A percentile compares a stretch with the other conserved stretches of the same genome.
These are phyloP conservation scores for Chenopodium formosanum DNA, from an alignment of 148 eudicot species.

Conservation along the genomic window DNA sequence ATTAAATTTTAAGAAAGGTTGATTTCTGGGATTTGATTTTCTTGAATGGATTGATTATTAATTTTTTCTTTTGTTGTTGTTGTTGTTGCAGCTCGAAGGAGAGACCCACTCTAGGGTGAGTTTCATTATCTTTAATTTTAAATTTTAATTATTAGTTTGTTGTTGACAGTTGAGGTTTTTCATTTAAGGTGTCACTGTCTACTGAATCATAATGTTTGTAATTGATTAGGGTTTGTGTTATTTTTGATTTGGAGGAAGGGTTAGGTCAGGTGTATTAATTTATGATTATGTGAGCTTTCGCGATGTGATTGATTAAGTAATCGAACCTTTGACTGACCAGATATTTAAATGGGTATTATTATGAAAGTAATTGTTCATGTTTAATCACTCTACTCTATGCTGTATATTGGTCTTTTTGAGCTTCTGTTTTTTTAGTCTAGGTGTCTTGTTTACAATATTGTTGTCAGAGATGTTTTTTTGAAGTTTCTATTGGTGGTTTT, in stretches of 20 bases:
- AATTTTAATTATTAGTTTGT: not conserved
- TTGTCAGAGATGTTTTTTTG: not conserved
- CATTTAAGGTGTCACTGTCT: not conserved
- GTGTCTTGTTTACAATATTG: not conserved
- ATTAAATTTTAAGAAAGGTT: not conserved
- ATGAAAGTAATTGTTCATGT: no score
- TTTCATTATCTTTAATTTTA: not conserved
- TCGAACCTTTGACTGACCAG: not conserved
- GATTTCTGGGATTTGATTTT: not conserved
- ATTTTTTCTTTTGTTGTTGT: constrained; percentile 16
- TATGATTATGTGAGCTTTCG: not conserved
- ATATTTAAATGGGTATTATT: no score
- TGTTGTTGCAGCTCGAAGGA: constrained; percentile 84
- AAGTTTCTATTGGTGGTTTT: not conserved
- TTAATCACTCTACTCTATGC: no score
- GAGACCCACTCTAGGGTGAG: constrained; percentile 95
- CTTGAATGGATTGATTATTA: not conserved
- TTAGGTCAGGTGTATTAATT: not conserved
- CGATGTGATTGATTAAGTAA: not conserved
- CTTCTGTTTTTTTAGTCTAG: not conserved
- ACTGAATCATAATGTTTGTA: not conserved
- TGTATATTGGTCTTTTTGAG: no score
- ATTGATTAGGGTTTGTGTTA: not conserved
- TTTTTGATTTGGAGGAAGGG: not conserved
- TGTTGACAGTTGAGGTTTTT: not conserved